Evolutionary conservation across 352 stramenopile genomes (phyloP), one percentile per base, ranked within the genome.

Genomic region (Phytophthora europaea): DNA sequence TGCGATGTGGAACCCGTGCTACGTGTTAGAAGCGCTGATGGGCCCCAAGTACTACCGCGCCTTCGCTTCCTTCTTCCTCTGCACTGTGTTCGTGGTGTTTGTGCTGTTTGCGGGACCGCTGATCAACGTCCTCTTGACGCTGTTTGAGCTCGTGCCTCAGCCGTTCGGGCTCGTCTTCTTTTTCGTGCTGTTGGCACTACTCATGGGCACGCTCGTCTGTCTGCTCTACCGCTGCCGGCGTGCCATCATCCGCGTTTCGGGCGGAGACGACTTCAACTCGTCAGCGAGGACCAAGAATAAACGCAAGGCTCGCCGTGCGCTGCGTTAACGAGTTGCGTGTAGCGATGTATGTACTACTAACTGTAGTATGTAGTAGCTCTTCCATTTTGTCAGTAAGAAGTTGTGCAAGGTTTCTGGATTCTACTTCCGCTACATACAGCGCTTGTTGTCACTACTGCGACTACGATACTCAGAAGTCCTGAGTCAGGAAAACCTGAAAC

Each of bases 1-100:
- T 20, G 86, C 86, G 6, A 92, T 96, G 84, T 94, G 87, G 84
- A 96, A 96, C 67, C 89, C 89, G 31, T 80, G 91, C 45, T 87
- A 92, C 65, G 88, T 96, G 59, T 65, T 96, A 28, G 81, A 96
- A 62, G 86, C 86, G 13, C 58, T 94, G 54, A 85, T 96, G 75
- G 89, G 89, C 0, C 84, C 87, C 16, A 90, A 90, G 73, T 89
- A 87, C 73, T 94, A 92, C 60, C 79, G 78, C 56, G 77, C 79
- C 22, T 94, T 94, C 38, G 82, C 85, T 12, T 94, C 83, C 0
- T 88, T 87, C 54, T 66, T 94, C 40, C 55, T 91, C 1, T 93
- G 83, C 69, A 76, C 78, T 15, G 33, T 89, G 7, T 79, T 92
- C 43, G 50, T 93, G 31, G 68, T 82, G 45, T 68, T 94, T 4